Base-by-base conservation (phyloP, 164 flowering plant genomes). In the Chimonanthus praecox region DNA sequence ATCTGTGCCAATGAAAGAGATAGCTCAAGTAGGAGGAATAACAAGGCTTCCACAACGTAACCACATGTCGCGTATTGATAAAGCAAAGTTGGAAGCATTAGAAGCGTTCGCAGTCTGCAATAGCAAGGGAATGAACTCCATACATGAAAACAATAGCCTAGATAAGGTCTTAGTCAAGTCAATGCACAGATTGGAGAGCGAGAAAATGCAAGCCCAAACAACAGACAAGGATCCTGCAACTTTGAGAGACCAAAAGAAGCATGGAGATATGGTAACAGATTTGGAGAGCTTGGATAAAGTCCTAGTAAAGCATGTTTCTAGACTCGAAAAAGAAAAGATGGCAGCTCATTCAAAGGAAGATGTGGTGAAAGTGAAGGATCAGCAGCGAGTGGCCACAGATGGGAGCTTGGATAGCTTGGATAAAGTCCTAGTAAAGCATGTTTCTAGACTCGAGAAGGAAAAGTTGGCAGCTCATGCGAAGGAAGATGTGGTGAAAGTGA, bases 261-360 rank as follows among this genome's bases (percentile, higher is more conserved):
- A 33, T 10, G 71, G 58, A 44, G 5, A 45, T 54, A 58, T n/a
- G 50, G 58, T 13, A 15, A 21, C 45, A 7, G 68, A 33, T 67
- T 18, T 33, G 33, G 78, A 75, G 50, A 61, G 78, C 50, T 51
- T 75, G 20, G 77, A 75, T n/a, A 69, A 75, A 58, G 73, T 63
- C 78, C 75, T 95, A 80, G 96, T 92, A 65, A 95, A 90, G 86
- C 94, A 85, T 78, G 74, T 90, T 82, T 83, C 97, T 2, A 92
- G 83, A 76, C 92, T 92, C 8, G 97, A 94, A 81, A 88, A 76
- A 79, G 98, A 92, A 94, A 94, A 80, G 98, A 96, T 18, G 89
- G 80, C 71, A 86, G 79, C 16, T 75, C 78, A 49, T 69, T 68
- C 77, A 13, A 65, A 78, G 83, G 73, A 83, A 68, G 67, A 84